These are phyloP conservation scores for Tolypocladium amazonense DNA, from an alignment of 2,329 filamentous ascomycete genomes.

Conservation along the genomic window DNA sequence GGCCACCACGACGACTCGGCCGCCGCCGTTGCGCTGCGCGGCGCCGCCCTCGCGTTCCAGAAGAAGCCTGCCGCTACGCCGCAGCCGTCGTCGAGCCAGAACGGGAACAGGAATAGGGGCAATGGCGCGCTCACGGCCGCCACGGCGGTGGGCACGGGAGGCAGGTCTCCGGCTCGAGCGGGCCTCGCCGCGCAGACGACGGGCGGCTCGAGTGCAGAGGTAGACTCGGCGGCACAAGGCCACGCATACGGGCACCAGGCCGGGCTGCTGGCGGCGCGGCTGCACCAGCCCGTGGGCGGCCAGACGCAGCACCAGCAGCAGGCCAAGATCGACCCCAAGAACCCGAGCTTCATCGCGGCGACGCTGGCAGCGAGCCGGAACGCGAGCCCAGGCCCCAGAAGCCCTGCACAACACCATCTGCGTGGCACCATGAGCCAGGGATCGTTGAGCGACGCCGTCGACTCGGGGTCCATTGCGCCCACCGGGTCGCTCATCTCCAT, in stretches of 20 bases:
- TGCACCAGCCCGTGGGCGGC: constrained; percentile 10
- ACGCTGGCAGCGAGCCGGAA: constrained; percentile 47
- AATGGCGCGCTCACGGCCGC: constrained; percentile 35
- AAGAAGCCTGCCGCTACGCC: constrained; percentile 14
- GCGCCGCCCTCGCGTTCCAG: constrained; percentile 45
- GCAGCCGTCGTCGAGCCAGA: not conserved
- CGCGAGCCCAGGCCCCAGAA: constrained; percentile 25
- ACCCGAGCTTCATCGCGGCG: constrained; percentile 44
- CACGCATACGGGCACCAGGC: not conserved
- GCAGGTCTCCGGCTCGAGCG: not conserved
- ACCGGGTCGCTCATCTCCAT: constrained; percentile 56
- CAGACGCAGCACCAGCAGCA: constrained; percentile 8
- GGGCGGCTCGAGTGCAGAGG: not conserved
- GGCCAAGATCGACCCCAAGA: constrained; percentile 28
- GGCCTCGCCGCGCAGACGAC: not conserved
- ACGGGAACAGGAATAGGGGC: constrained; percentile 4
- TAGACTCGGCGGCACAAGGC: not conserved
- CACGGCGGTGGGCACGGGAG: constrained; percentile 19
- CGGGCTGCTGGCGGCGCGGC: constrained; percentile 9
- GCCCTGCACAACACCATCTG: constrained; percentile 4
- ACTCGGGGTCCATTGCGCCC: constrained; percentile 49
- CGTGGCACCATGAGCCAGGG: constrained; percentile 19
- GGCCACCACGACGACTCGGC: constrained; percentile 24
- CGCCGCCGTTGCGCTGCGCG: constrained; percentile 37
- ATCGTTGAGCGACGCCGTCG: constrained; percentile 16